A percentile compares a stretch with the other conserved stretches of the same genome.
phyloP scores from a whole-genome alignment of 73 alveolate species.

The Paramecium caudatum region DNA sequence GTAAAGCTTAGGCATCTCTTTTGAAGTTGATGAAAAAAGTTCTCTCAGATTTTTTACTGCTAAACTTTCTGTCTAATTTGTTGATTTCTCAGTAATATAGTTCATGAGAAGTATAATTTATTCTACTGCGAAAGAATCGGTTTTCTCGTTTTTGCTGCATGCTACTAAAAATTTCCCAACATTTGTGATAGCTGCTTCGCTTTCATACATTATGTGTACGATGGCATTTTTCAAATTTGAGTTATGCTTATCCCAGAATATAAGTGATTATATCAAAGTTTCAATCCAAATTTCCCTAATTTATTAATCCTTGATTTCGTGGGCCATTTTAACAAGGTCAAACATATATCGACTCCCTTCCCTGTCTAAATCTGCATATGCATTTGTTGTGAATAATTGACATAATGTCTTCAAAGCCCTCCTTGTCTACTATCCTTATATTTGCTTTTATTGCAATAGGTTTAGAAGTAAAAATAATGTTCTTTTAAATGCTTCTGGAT shows the following conservation, averaged over 20 bases:
- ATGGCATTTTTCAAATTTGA: background rate
- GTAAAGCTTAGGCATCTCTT: slow-evolving; percentile 11
- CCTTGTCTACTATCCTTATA: slow-evolving; percentile 15
- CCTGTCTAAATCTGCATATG: background rate
- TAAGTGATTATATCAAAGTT: background rate
- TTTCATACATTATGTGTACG: slow-evolving; percentile 38
- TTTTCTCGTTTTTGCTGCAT: slow-evolving; percentile 22
- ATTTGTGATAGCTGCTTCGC: background rate
- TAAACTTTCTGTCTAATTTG: slow-evolving; percentile 46
- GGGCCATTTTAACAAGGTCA: slow-evolving; percentile 42
- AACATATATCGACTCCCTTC: slow-evolving; percentile 54
- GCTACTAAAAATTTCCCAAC: slow-evolving; percentile 5
- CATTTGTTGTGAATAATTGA: background rate
- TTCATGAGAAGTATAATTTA: slow-evolving; percentile 26
- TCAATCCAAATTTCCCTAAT: slow-evolving; percentile 47
- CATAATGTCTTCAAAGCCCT: background rate
- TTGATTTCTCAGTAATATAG: slow-evolving; percentile 21
- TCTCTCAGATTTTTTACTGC: slow-evolving; percentile 46
- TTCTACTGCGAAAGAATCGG: background rate
- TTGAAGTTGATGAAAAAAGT: background rate
- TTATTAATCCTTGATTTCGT: background rate
- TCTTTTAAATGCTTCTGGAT: background rate
- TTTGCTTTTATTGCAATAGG: background rate
- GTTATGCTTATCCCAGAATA: background rate
- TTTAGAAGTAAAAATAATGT: slow-evolving; percentile 16